Evolutionary conservation across 2,329 filamentous ascomycete genomes (phyloP), one percentile per base, ranked within the genome.

Genomic region (Pseudogymnoascus verrucosus): DNA sequence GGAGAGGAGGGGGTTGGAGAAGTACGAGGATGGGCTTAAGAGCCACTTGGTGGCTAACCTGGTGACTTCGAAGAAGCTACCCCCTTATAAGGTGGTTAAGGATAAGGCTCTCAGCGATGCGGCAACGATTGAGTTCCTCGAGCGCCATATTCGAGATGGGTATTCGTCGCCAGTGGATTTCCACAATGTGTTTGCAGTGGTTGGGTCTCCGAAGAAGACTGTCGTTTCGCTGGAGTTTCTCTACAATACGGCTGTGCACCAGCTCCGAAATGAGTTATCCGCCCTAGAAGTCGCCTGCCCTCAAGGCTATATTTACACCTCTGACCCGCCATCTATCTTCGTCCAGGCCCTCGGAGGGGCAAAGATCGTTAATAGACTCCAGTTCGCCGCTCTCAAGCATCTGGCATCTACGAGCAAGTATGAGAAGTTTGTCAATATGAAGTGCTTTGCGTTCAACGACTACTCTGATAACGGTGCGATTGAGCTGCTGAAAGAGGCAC

Each of bases 301-400:
- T 8, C 68, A 68, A 40, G 69, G 70, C 8, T 71, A 71, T 36
- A 65, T 71, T 6, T 71, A 71, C 44, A 71, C 68, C 10, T 71
- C 68, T 39, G 66, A 71, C 47, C 70, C 70, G 1, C 64, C 69
- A 5, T 66, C 66, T 3, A 72, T 72, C 7, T 72, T 72, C 31
- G 69, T 70, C 8, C 23, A 47, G n/a, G 28, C 65, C 39, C 67
- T 71, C 5, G 44, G 44, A 1, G 67, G 65, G 3, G 51, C 69
- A 2, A 26, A 44, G 12, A 54, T 71, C 0, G 39, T 70, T 10
- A 71, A 72, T 31, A 64, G 69, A 0, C 40, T 71, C 2, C 36
- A 67, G 47, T 40, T 71, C 14, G 62, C 64, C 19, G 70, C 67
- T 2, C 57, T 72, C 3, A 69, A 67, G 21, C 37, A 51, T 28